Percentiles rank a stretch among this genome's conserved stretches.
These are phyloP conservation scores for Laetiporus sulphureus DNA, from an alignment of 1,284 basidiomycete species.

Conservation along the genomic window DNA sequence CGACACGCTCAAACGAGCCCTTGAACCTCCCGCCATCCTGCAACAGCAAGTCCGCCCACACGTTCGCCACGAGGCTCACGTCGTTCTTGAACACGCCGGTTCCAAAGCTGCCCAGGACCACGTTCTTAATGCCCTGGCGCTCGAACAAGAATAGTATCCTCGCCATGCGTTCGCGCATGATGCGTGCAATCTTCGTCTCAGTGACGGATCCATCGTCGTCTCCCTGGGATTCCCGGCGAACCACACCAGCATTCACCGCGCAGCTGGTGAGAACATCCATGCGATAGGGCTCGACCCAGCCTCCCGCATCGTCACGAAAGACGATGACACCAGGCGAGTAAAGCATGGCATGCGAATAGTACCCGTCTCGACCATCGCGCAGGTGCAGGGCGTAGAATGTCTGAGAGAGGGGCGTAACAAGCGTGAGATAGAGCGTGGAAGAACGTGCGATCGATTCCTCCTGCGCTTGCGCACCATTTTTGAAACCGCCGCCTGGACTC, in stretches of 20 bases:
- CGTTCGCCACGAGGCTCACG: slow-evolving; percentile 33
- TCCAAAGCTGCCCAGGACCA: slow-evolving; percentile 69
- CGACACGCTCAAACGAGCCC: slow-evolving; percentile 50
- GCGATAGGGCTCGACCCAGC: slow-evolving; percentile 45
- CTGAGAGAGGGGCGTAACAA: slow-evolving; percentile 44
- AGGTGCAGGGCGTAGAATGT: slow-evolving; percentile 53
- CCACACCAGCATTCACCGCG: slow-evolving; percentile 63
- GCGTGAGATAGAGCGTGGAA: slow-evolving; percentile 54
- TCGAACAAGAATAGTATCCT: slow-evolving; percentile 61
- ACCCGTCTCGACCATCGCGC: slow-evolving; percentile 41
- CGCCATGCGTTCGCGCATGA: slow-evolving; percentile 65
- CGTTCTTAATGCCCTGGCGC: slow-evolving; percentile 42
- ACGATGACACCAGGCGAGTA: slow-evolving; percentile 53
- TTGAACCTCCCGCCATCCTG: slow-evolving; percentile 42
- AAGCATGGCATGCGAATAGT: slow-evolving; percentile 64
- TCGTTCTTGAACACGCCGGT: slow-evolving; percentile 67
- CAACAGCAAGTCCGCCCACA: slow-evolving; percentile 43
- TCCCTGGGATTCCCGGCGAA: slow-evolving; percentile 30
- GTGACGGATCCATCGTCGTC: slow-evolving; percentile 30
- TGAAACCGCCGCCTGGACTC: slow-evolving; percentile 64
- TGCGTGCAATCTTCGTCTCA: slow-evolving; percentile 42
- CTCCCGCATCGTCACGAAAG: slow-evolving; percentile 50
- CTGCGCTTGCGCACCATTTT: slow-evolving; percentile 58
- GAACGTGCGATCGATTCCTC: slow-evolving; percentile 69
- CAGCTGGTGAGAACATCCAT: slow-evolving; percentile 59